phyloP scores from a whole-genome alignment of 345 rosid genomes.

The Hirschfeldia incana region DNA sequence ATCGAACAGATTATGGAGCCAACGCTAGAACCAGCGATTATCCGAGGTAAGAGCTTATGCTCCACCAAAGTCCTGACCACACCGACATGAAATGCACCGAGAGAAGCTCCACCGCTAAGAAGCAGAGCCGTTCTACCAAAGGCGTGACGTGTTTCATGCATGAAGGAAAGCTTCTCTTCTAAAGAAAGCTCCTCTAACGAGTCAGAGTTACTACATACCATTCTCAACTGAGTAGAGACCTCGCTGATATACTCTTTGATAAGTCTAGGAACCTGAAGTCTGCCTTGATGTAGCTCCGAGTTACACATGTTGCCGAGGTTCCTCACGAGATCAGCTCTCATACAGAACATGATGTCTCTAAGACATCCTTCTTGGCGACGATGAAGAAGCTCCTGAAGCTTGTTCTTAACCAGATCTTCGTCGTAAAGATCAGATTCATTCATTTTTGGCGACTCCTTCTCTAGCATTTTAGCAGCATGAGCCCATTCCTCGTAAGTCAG shows the following conservation, averaged over 20 bases:
- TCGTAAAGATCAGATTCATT: constrained; percentile 79
- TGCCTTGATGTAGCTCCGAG: constrained; percentile 94
- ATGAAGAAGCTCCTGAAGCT: constrained; percentile 77
- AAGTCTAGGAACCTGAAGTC: constrained; percentile 93
- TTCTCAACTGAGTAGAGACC: constrained; percentile 85
- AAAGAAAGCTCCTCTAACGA: constrained; percentile 83
- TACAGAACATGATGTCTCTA: constrained; percentile 88
- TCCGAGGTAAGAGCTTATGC: constrained; percentile 89
- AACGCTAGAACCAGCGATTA: constrained; percentile 95
- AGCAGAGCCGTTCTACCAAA: constrained; percentile 98
- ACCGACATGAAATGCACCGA: constrained; percentile 92
- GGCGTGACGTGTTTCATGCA: constrained; percentile 98
- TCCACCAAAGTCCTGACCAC: constrained; percentile 89
- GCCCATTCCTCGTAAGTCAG: constrained; percentile 97
- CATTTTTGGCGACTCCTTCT: constrained; percentile 72
- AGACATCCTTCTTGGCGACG: constrained; percentile 88
- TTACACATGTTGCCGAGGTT: constrained; percentile 98
- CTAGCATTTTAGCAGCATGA: constrained; percentile 99
- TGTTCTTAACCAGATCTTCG: constrained; percentile 83
- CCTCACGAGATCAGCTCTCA: constrained; percentile 96
- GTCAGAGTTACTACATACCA: constrained; percentile 80
- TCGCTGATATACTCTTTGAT: constrained; percentile 93
- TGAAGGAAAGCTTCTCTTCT: constrained; percentile 90
- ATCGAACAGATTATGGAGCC: constrained; percentile 92
- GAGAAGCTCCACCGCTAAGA: constrained; percentile 97